These are phyloP conservation scores for Amylostereum chailletii DNA, from an alignment of 1,284 basidiomycete species.

Conservation along the genomic window DNA sequence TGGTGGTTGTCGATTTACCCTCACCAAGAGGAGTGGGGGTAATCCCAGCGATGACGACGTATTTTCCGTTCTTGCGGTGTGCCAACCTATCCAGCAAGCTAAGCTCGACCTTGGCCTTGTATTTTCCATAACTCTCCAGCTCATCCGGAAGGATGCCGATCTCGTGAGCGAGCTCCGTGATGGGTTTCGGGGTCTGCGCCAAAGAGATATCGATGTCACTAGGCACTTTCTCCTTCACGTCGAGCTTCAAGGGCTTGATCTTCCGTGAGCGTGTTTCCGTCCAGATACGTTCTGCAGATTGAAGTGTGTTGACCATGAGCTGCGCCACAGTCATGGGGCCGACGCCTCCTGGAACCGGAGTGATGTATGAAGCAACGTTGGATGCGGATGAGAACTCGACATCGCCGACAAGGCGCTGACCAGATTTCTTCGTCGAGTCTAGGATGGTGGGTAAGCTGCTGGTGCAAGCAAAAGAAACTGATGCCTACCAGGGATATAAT, in stretches of 20 bases:
- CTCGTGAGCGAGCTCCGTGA: constrained; percentile 80
- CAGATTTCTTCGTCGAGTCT: constrained; percentile 91
- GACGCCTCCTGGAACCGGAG: constrained; percentile 97
- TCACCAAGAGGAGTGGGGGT: constrained; percentile 97
- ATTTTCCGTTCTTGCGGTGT: constrained; percentile 91
- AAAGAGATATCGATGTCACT: constrained; percentile 96
- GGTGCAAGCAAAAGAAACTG: background rate
- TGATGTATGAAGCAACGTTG: constrained; percentile 81
- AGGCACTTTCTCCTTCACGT: constrained; percentile 80
- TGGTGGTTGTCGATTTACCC: constrained; percentile 98
- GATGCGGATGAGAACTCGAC: constrained; percentile 81
- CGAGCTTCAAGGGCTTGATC: constrained; percentile 74
- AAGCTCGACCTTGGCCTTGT: constrained; percentile 97
- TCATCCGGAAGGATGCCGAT: constrained; percentile 85
- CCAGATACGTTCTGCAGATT: constrained; percentile 79
- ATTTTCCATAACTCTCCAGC: constrained; percentile 90
- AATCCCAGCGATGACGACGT: constrained; percentile 95
- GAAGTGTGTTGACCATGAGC: constrained; percentile 94
- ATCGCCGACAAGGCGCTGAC: constrained; percentile 94
- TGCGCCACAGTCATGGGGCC: constrained; percentile 99
- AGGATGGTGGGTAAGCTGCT: background rate
- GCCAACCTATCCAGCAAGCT: constrained; percentile 79
- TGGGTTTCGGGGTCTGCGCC: constrained; percentile 89
- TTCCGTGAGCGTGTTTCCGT: constrained; percentile 56
- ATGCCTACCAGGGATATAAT: constrained; percentile 78